Percentiles rank a stretch among this genome's conserved stretches.
phyloP scores from a whole-genome alignment of 305 asterid species.

The Coffea humblotiana region DNA sequence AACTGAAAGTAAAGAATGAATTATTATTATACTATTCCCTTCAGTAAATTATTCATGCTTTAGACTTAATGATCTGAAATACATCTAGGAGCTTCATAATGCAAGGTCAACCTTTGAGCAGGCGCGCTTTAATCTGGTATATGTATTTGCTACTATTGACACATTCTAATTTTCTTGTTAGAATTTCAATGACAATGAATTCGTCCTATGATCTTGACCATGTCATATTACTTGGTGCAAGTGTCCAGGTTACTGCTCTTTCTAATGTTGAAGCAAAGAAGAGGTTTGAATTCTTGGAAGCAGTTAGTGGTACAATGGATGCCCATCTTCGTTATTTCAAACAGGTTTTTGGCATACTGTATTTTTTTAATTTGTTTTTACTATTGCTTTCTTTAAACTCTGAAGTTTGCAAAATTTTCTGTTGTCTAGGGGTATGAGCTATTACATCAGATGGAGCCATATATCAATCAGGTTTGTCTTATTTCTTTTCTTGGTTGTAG shows the following conservation, averaged over 20 bases:
- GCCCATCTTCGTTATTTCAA: conserved; percentile 99
- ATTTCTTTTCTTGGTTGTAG: conserved; percentile 22
- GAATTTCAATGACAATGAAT: conserved; percentile 8
- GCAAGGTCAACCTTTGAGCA: conserved; percentile 95
- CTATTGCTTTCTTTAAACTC: conserved; percentile 26
- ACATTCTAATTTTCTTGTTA: conserved; percentile 2
- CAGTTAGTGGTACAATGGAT: conserved; percentile 99
- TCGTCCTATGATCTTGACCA: conserved; percentile 1
- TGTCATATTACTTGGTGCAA: conserved; percentile 23
- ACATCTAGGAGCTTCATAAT: conserved; percentile 86
- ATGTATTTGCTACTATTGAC: conserved; percentile 18
- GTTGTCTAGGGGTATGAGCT: conserved; percentile 88
- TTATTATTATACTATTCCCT: conserved; percentile 5
- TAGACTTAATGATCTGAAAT: conserved; percentile 22
- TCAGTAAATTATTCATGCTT: conserved; percentile 18
- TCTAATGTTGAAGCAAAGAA: conserved; percentile 96
- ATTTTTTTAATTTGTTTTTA: conserved; percentile 12
- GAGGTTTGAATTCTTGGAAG: conserved; percentile 97
- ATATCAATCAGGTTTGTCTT: conserved; percentile 85
- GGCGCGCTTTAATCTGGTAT: conserved; percentile 92
- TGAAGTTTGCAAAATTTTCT: conserved; percentile 22
- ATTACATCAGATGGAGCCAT: conserved; percentile 99
- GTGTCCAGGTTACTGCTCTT: conserved; percentile 78
- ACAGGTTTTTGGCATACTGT: conserved; percentile 54
- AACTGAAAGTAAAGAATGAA: conserved; percentile 15